These are phyloP conservation scores for Penstemon newberryi DNA, from an alignment of 257 asterid species.

Conservation along the genomic window DNA sequence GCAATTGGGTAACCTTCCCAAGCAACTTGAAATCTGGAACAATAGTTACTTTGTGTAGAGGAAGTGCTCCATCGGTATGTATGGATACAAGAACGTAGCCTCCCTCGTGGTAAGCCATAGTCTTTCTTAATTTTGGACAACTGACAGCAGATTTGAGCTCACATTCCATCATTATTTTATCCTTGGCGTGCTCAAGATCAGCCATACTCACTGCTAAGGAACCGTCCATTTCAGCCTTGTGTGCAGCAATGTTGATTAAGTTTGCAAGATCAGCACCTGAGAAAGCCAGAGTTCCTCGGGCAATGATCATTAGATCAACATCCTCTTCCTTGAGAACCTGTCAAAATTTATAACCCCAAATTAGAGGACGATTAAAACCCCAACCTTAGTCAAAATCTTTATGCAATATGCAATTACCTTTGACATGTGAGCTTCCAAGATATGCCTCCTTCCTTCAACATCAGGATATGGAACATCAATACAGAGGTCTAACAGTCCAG, in stretches of 20 bases:
- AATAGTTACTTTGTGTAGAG: constrained; percentile 80
- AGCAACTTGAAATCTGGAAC: constrained; percentile 79
- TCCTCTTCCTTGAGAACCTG: not conserved
- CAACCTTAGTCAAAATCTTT: not conserved
- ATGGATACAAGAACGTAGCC: constrained; percentile 84
- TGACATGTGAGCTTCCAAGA: too few species aligned
- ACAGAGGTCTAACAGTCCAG: not conserved
- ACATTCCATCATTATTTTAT: constrained; percentile 81
- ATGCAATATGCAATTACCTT: not conserved
- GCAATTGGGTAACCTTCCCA: constrained; percentile 74
- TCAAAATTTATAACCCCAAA: constrained; percentile 67
- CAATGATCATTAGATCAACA: too few species aligned
- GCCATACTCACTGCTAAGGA: too few species aligned
- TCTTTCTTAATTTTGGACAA: constrained; percentile 62
- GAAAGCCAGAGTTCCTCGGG: too few species aligned
- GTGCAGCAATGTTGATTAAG: too few species aligned
- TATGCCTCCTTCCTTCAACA: too few species aligned
- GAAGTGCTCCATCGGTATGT: constrained; percentile 67
- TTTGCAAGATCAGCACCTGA: too few species aligned
- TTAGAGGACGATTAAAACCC: constrained; percentile 33
- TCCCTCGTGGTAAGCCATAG: constrained; percentile 82
- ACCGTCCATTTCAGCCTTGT: too few species aligned
- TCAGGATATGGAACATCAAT: not conserved
- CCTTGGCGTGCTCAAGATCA: constrained; percentile 64
- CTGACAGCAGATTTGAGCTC: constrained; percentile 81